phyloP scores from a whole-genome alignment of 192 early-diverging fungal genomes.

The Gryganskiella cystojenkinii region DNA sequence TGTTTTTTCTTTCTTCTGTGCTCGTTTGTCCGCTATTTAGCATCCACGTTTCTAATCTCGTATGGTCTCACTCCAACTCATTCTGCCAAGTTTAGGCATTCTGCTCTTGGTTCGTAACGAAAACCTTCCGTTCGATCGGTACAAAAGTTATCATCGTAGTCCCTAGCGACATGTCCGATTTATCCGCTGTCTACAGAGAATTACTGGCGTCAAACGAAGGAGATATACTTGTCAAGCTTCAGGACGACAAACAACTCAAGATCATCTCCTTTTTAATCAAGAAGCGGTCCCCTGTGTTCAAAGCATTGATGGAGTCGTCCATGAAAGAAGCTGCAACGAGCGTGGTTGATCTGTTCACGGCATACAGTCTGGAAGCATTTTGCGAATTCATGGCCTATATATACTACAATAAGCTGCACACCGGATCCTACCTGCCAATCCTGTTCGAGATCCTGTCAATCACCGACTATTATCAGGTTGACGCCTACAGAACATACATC shows the following conservation, averaged over 20 bases:
- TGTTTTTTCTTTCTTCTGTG: no score
- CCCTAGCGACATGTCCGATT: not conserved
- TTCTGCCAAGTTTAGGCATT: no score
- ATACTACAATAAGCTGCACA: slow-evolving; percentile 20
- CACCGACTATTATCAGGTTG: slow-evolving; percentile 18
- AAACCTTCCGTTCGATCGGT: no score
- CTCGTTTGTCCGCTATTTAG: no score
- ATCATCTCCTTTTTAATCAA: slow-evolving; percentile 20
- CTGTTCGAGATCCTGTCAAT: slow-evolving; percentile 28
- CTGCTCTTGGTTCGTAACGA: no score
- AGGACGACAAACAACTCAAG: slow-evolving; percentile 11
- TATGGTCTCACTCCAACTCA: no score
- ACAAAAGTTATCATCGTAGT: not conserved
- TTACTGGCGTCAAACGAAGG: slow-evolving; percentile 19
- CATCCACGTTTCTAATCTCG: no score
- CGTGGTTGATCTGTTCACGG: slow-evolving; percentile 14
- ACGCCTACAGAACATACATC: slow-evolving; percentile 10
- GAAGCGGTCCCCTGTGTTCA: slow-evolving; percentile 23
- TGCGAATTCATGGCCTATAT: slow-evolving; percentile 26
- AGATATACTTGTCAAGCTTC: slow-evolving; percentile 23
- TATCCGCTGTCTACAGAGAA: slow-evolving; percentile 7
- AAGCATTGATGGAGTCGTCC: slow-evolving; percentile 19
- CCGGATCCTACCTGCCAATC: slow-evolving; percentile 12
- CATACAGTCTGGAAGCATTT: slow-evolving; percentile 17
- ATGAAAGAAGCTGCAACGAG: slow-evolving; percentile 23